Evolutionary conservation across 768 basidiomycete genomes (phyloP).

Genomic region (Phylloporus sp.): DNA sequence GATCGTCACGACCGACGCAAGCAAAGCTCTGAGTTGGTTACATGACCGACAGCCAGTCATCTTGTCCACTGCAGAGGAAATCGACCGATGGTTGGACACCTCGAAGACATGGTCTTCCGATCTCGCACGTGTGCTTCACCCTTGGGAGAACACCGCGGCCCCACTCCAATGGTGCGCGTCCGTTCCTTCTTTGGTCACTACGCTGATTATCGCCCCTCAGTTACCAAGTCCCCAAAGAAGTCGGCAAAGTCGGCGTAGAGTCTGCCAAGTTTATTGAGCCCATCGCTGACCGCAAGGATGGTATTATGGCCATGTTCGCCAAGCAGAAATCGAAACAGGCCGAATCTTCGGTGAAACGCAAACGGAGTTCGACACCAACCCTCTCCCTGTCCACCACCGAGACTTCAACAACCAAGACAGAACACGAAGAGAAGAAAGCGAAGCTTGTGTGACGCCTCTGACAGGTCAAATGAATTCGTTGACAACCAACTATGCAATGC

Average conservation of each 20-base stretch:
- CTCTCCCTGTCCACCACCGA: background rate
- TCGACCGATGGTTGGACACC: constrained; percentile 78
- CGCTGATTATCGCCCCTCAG: constrained; percentile 35
- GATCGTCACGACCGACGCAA: constrained; percentile 80
- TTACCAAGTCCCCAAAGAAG: constrained; percentile 84
- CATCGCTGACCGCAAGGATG: constrained; percentile 71
- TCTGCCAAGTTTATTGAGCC: constrained; percentile 81
- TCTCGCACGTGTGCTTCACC: constrained; percentile 55
- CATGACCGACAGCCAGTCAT: constrained; percentile 89
- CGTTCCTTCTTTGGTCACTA: background rate
- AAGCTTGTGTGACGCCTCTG: constrained; percentile 10
- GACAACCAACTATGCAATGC: background rate
- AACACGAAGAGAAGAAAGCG: constrained; percentile 18
- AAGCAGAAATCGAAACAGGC: constrained; percentile 43
- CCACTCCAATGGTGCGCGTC: constrained; percentile 64
- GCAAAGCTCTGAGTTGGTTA: constrained; percentile 72
- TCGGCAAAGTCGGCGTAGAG: constrained; percentile 86
- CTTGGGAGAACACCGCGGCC: constrained; percentile 45
- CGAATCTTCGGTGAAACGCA: constrained; percentile 23
- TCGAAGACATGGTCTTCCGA: constrained; percentile 58
- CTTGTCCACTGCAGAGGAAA: constrained; percentile 54
- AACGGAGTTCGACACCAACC: constrained; percentile 21
- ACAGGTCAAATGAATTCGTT: background rate
- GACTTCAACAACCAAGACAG: constrained; percentile 1
- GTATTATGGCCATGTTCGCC: constrained; percentile 78